A percentile compares a stretch with the other conserved stretches of the same genome.
Conservation (phyloP, 805 yeast genomes). For the Metschnikowia vanudenii region DNA sequence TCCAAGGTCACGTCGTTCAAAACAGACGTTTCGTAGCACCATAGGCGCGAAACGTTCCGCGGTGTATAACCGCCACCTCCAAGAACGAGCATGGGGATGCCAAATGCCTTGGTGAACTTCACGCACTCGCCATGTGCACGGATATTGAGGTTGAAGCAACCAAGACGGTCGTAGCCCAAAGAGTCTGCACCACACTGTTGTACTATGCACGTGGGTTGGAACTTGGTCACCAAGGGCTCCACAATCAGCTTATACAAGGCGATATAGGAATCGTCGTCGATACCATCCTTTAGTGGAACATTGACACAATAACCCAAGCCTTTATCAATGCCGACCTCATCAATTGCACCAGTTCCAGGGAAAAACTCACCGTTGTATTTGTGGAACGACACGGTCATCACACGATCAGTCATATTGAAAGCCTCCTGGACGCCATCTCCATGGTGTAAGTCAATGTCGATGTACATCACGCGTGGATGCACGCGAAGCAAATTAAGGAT, state of each 20-base stretch:
- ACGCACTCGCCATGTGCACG: slow-evolving; percentile 96
- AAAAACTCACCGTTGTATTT: slow-evolving; percentile 91
- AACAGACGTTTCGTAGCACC: slow-evolving; percentile 93
- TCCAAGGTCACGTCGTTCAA: slow-evolving; percentile 58
- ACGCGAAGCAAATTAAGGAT: slow-evolving; percentile 80
- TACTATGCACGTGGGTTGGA: slow-evolving; percentile 90
- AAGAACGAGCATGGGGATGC: slow-evolving; percentile 82
- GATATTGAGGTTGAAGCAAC: slow-evolving; percentile 90
- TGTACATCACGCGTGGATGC: slow-evolving; percentile 89
- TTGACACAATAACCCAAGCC: slow-evolving; percentile 88
- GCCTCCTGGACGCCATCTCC: slow-evolving; percentile 99
- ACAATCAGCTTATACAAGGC: slow-evolving; percentile 77
- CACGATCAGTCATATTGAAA: slow-evolving; percentile 89
- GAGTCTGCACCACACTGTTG: slow-evolving; percentile 98
- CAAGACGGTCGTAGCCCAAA: slow-evolving; percentile 86
- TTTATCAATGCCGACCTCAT: slow-evolving; percentile 84
- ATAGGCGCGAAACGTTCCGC: slow-evolving; percentile 86
- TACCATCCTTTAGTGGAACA: slow-evolving; percentile 92
- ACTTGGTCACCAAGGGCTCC: slow-evolving; percentile 86
- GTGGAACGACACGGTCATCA: slow-evolving; percentile 95
- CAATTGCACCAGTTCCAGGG: slow-evolving; percentile 94
- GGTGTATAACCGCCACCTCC: slow-evolving; percentile 99
- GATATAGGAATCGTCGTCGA: slow-evolving; percentile 85
- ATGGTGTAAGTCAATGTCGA: slow-evolving; percentile 93
- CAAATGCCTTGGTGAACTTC: slow-evolving; percentile 81